Evolutionary conservation across 495 filamentous ascomycete species (phyloP).

Genomic region (Pseudotulostoma volvatum): DNA sequence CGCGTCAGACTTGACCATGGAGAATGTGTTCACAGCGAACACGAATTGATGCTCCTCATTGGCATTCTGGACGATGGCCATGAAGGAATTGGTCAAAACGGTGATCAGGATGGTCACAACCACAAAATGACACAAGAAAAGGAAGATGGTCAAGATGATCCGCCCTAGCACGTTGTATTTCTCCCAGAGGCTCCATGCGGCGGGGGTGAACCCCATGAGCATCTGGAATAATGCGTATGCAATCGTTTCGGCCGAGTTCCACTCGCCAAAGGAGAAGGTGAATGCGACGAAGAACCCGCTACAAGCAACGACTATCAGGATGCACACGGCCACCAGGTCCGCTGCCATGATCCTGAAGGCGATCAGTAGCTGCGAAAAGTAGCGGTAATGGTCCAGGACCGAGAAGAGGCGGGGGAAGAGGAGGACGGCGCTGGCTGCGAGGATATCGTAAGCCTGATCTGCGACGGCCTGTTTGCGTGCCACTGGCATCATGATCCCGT

Average conservation of each 20-base stretch:
- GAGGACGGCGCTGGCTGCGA: slow-evolving; percentile 76
- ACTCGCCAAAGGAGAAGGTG: slow-evolving; percentile 56
- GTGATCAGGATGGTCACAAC: slow-evolving; percentile 89
- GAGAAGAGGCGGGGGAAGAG: slow-evolving; percentile 83
- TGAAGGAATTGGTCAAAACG: slow-evolving; percentile 84
- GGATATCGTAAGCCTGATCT: slow-evolving; percentile 72
- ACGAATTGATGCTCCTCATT: slow-evolving; percentile 88
- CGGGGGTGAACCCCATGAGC: slow-evolving; percentile 72
- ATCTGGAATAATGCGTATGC: slow-evolving; percentile 86
- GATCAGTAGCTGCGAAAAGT: slow-evolving; percentile 86
- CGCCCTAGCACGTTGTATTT: slow-evolving; percentile 66
- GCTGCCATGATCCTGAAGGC: slow-evolving; percentile 85
- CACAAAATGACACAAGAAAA: slow-evolving; percentile 88
- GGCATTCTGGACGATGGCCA: slow-evolving; percentile 81
- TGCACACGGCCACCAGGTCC: slow-evolving; percentile 66
- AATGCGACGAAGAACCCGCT: slow-evolving; percentile 93
- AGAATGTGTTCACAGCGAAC: slow-evolving; percentile 86
- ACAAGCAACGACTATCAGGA: slow-evolving; percentile 70
- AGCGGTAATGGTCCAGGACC: slow-evolving; percentile 80
- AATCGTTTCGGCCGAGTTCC: slow-evolving; percentile 43
- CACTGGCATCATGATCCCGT: slow-evolving; percentile 65
- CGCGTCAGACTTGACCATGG: slow-evolving; percentile 89
- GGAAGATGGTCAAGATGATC: slow-evolving; percentile 55
- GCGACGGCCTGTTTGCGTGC: slow-evolving; percentile 43
- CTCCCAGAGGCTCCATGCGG: slow-evolving; percentile 57